Percentiles rank a stretch among this genome's conserved stretches.
Conservation (phyloP, 768 basidiomycete species). For the Ramaria rubella region DNA sequence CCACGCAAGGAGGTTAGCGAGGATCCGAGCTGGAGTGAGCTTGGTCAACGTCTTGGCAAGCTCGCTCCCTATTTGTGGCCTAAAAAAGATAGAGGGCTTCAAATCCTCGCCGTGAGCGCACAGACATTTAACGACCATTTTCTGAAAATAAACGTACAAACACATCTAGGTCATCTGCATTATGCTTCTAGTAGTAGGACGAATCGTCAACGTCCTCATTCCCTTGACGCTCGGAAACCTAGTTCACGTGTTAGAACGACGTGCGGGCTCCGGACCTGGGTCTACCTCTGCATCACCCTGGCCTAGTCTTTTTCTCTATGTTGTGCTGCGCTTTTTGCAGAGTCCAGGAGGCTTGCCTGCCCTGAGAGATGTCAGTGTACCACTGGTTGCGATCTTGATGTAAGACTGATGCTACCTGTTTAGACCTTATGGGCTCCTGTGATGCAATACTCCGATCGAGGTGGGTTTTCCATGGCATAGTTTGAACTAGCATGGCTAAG, state of each 20-base stretch:
- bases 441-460: conserved; percentile 80
- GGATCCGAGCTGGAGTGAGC: conserved; percentile 64
- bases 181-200: conserved; percentile 61
- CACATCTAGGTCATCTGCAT: conserved; percentile 53
- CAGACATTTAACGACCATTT: conserved; percentile 7
- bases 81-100: conserved; percentile 53
- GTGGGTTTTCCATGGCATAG: conserved; percentile 25
- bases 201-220: conserved; percentile 66
- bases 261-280: conserved; percentile 24
- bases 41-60: conserved; percentile 55
- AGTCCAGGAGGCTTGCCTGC: conserved; percentile 71
- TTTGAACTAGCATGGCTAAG: neutral
- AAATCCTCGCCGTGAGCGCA: conserved; percentile 55
- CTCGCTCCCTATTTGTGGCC: conserved; percentile 86
- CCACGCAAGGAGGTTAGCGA: conserved; percentile 22
- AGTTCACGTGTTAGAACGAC: conserved; percentile 46
- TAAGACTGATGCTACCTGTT: conserved; percentile 9
- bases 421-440: conserved; percentile 80
- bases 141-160: conserved; percentile 1
- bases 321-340: conserved; percentile 64
- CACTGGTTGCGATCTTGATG: conserved; percentile 17
- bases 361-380: conserved; percentile 44
- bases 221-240: conserved; percentile 66
- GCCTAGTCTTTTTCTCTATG: conserved; percentile 63
- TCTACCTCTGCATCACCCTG: conserved; percentile 43